Base-by-base conservation (phyloP, 345 rosid genomes). In the Trapa incisa region DNA sequence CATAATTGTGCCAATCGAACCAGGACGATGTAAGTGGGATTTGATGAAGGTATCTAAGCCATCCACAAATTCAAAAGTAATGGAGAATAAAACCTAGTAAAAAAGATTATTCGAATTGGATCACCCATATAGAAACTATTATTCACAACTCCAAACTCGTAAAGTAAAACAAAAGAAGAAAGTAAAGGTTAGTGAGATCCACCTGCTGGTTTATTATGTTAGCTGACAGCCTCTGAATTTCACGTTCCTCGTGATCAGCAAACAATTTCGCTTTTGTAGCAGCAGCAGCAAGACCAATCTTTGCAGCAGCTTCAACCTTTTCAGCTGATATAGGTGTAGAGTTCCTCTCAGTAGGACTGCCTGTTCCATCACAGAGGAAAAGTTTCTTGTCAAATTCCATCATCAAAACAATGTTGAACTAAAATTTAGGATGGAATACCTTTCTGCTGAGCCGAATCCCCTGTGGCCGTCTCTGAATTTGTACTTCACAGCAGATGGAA, bases 241-340 rank as follows among this genome's bases (percentile, higher is more conserved):
- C 99, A 2, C 99, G 87, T 71, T 94, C 99, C 77, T 94, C 99
- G 72, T 94, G 99, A 79, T 94, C 99, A 0, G 99, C 97, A 85
- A 94, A 94, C 74, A 91, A 77, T 76, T 94, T 94, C 50, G 96
- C 92, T 78, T 94, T 94, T 37, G 86, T 91, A 65, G 99, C 97
- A 58, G 99, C 96, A 71, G 97, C 96, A 70, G 96, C 78, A 79
- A 94, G 89, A 73, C 99, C 97, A 52, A 80, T 92, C 83, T 80
- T 79, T 17, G 95, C 92, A 64, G 97, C 97, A 61, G 78, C 79
- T 83, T 85, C 80, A 45, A 87, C 91, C 67, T 85, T 87, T 67
- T 87, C 96, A 37, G 79, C 70, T 68, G 96, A 79, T 54, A 91
- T 29, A 68, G 89, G 76, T 47, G 79, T 75, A 50, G 32, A 74